phyloP scores from a whole-genome alignment of 805 yeast genomes.

The Candida rishiriensis region DNA sequence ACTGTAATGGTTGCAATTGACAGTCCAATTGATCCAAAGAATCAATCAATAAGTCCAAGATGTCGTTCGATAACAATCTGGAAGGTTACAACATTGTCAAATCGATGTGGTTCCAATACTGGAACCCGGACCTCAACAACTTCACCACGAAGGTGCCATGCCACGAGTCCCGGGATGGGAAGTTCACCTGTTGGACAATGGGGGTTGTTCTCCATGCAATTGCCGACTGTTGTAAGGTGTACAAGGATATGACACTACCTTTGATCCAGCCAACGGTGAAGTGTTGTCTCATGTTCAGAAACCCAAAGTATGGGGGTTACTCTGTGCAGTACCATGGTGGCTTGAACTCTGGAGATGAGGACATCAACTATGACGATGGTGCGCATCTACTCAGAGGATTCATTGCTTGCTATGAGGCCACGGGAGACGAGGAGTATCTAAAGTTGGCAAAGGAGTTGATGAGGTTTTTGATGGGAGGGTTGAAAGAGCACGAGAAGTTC shows the following conservation, averaged over 20 bases:
- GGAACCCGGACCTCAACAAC: conserved; percentile 34
- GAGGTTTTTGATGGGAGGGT: conserved; percentile 64
- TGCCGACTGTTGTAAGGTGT: conserved; percentile 56
- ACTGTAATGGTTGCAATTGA: too few species aligned
- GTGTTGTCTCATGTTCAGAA: conserved; percentile 48
- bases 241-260: conserved; percentile 50
- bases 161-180: conserved; percentile 44
- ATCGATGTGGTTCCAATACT: conserved; percentile 38
- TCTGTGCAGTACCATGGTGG: conserved; percentile 58
- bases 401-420: conserved; percentile 63
- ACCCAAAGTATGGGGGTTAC: conserved; percentile 48
- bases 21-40: too few species aligned
- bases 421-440: conserved; percentile 49
- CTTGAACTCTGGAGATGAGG: conserved; percentile 49
- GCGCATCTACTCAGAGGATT: conserved; percentile 70
- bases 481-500: conserved; percentile 47
- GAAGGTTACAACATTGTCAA: conserved; percentile 39
- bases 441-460: conserved; percentile 56
- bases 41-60: conserved; percentile 2
- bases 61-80: conserved; percentile 23
- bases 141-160: conserved; percentile 38
- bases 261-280: conserved; percentile 47
- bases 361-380: conserved; percentile 69
- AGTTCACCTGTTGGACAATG: conserved; percentile 64
- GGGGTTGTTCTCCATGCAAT: conserved; percentile 62